Evolutionary conservation across 345 rosid genomes (phyloP).

Genomic region (Salix caprea): DNA sequence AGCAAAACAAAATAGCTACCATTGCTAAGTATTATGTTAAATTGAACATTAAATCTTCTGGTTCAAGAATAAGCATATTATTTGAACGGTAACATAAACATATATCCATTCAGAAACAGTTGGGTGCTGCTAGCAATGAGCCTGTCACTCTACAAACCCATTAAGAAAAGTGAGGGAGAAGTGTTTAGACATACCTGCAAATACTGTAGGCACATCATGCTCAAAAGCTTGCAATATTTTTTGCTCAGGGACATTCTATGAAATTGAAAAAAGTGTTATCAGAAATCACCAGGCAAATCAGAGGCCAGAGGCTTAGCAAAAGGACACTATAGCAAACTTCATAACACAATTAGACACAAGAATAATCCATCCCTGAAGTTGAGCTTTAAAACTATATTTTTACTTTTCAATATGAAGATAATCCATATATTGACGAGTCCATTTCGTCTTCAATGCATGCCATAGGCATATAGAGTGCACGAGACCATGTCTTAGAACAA

Average conservation of each 20-base stretch:
- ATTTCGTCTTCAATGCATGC: neutral
- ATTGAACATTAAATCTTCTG: neutral
- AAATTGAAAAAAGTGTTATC: constrained; percentile 15
- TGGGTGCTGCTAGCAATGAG: neutral
- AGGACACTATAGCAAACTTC: neutral
- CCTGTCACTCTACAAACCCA: neutral
- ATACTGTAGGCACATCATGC: constrained; percentile 41
- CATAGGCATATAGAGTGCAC: neutral
- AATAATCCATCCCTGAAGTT: neutral
- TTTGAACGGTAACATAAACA: neutral
- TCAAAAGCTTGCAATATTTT: constrained; percentile 54
- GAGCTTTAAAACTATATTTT: neutral
- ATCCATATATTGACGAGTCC: neutral
- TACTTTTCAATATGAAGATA: neutral
- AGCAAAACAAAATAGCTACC: neutral
- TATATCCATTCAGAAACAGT: neutral
- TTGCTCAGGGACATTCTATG: constrained; percentile 34
- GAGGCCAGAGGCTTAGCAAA: neutral
- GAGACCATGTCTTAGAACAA: too few relatives aligned
- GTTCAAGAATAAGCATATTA: neutral
- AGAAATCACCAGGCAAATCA: constrained; percentile 3
- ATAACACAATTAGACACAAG: neutral
- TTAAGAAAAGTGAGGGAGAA: neutral
- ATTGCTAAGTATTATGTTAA: neutral
- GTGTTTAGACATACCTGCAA: constrained; percentile 47